Evolutionary conservation across 768 basidiomycete genomes (phyloP).

Genomic region (Filobasidium wieringae): DNA sequence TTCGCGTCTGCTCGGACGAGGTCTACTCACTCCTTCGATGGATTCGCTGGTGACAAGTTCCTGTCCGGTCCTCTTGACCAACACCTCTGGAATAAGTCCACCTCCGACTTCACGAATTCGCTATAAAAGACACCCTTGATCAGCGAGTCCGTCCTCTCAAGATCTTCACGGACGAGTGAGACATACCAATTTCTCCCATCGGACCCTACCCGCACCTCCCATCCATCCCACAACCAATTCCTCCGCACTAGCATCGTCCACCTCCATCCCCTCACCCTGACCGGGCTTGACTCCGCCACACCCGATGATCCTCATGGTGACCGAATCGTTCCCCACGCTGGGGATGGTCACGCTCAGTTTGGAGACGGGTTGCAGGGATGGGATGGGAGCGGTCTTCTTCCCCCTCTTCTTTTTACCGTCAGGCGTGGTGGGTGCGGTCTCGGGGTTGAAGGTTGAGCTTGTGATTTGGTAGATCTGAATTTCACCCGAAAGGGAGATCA

Average conservation of each 20-base stretch:
- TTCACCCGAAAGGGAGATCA: constrained; percentile 32
- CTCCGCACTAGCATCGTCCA: constrained; percentile 3
- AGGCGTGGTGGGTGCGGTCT: neutral
- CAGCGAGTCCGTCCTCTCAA: neutral
- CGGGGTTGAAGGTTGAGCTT: constrained; percentile 20
- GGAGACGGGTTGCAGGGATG: constrained; percentile 4
- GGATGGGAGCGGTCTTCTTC: constrained; percentile 5
- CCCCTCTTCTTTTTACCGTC: neutral
- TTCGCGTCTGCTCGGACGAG: neutral
- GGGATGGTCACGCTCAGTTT: neutral
- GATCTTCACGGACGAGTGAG: neutral
- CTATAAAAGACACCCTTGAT: neutral
- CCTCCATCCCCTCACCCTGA: constrained; percentile 17
- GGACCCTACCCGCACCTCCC: constrained; percentile 30
- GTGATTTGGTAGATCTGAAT: constrained; percentile 29
- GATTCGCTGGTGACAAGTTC: constrained; percentile 21
- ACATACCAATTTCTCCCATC: constrained; percentile 25
- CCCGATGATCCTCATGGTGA: constrained; percentile 2
- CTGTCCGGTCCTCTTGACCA: constrained; percentile 27
- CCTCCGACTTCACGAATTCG: constrained; percentile 8
- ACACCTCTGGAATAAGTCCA: constrained; percentile 11
- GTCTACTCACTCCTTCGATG: constrained; percentile 10
- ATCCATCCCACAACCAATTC: constrained; percentile 27
- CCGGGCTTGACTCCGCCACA: neutral
- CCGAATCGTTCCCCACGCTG: constrained; percentile 1